Conservation (phyloP, 1,139 yeast species). For the Yamadazyma atmosphaerica region DNA sequence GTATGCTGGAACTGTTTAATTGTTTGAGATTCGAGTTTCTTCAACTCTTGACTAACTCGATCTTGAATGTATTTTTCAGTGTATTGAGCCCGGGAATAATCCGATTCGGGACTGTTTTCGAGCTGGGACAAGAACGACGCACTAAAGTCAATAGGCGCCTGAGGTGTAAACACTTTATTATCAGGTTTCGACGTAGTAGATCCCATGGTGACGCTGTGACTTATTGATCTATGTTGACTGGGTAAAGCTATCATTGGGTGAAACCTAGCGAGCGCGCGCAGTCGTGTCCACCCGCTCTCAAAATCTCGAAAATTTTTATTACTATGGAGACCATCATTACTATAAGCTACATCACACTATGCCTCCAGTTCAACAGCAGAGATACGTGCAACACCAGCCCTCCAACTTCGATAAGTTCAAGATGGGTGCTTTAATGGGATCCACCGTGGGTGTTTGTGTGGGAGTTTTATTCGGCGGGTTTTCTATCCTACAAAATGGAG, state of each 20-base stretch:
- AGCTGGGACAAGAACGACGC: constrained; percentile 68
- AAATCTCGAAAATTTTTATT: background rate
- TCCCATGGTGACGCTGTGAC: constrained; percentile 40
- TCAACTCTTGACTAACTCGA: constrained; percentile 66
- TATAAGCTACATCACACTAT: constrained; percentile 35
- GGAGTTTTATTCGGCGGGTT: constrained; percentile 95
- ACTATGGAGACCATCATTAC: background rate
- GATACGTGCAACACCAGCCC: constrained; percentile 74
- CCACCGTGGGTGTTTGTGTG: constrained; percentile 93
- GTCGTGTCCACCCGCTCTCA: background rate
- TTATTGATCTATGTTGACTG: background rate
- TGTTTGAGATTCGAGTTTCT: constrained; percentile 61
- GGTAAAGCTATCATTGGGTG: background rate
- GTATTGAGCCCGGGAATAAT: constrained; percentile 78
- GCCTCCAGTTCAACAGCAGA: constrained; percentile 87
- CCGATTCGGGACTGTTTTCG: constrained; percentile 74
- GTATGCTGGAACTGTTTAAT: constrained; percentile 54
- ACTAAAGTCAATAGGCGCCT: constrained; percentile 74
- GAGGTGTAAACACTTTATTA: constrained; percentile 66
- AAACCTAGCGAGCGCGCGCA: background rate
- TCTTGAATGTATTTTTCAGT: constrained; percentile 78
- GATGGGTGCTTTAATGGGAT: constrained; percentile 98
- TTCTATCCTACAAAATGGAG: constrained; percentile 88
- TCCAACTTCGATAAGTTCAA: constrained; percentile 93
- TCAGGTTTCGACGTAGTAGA: constrained; percentile 59